A percentile compares a stretch with the other conserved stretches of the same genome.
These are phyloP conservation scores for Hypoxylon lenormandii DNA, from an alignment of 495 filamentous ascomycete genomes.

Conservation along the genomic window DNA sequence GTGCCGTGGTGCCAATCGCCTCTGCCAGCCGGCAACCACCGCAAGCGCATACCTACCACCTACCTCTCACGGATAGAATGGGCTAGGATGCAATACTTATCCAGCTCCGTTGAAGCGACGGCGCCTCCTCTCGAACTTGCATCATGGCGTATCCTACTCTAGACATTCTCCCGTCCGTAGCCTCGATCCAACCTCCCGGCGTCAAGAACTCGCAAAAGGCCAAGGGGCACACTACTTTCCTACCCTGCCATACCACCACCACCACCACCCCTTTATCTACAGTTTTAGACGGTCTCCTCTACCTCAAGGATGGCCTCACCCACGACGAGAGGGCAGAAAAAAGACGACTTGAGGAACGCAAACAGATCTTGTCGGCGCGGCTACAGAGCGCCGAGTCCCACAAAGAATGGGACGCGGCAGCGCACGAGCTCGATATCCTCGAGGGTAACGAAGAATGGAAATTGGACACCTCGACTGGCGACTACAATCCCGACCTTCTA, in stretches of 20 bases:
- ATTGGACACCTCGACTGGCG: conserved; percentile 59
- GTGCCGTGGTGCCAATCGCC: not conserved
- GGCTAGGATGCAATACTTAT: conserved; percentile 24
- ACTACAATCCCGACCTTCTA: conserved; percentile 78
- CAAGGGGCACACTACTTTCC: conserved; percentile 3
- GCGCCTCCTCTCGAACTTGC: not conserved
- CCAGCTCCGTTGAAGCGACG: conserved; percentile 16
- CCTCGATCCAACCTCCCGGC: conserved; percentile 23
- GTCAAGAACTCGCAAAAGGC: conserved; percentile 10
- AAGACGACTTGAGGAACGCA: conserved; percentile 67
- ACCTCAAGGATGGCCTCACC: conserved; percentile 64
- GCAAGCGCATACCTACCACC: not conserved
- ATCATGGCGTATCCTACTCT: not conserved
- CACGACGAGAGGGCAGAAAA: conserved; percentile 65
- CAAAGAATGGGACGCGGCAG: conserved; percentile 74
- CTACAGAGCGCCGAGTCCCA: conserved; percentile 73
- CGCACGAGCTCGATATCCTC: conserved; percentile 80
- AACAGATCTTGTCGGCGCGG: conserved; percentile 71
- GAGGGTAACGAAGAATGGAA: conserved; percentile 90
- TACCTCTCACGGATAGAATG: conserved; percentile 1
- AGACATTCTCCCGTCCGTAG: conserved; percentile 30
- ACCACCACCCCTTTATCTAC: conserved; percentile 25
- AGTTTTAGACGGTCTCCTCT: conserved; percentile 43
- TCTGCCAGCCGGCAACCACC: not conserved
- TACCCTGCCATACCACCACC: too few species aligned